These are phyloP conservation scores for Dacryopinax primogenitus DNA, from an alignment of 768 basidiomycete species.

Conservation along the genomic window DNA sequence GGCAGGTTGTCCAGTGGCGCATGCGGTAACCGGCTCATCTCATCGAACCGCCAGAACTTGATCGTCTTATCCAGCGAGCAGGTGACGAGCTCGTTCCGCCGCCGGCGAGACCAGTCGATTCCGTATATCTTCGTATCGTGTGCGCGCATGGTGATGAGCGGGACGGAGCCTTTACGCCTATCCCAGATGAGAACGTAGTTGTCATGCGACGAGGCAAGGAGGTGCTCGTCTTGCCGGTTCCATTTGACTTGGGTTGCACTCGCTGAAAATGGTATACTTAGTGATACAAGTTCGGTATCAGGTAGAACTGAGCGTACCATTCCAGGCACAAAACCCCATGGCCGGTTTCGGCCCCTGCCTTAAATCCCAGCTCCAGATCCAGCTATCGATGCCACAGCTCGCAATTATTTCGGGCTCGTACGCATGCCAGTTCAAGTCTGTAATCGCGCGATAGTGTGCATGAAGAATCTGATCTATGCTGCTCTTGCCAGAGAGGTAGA, in stretches of 20 bases:
- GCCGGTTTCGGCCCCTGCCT: slow-evolving; percentile 55
- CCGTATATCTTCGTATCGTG: slow-evolving; percentile 93
- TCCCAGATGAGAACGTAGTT: slow-evolving; percentile 91
- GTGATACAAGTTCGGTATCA: background rate
- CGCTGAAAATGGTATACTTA: slow-evolving; percentile 31
- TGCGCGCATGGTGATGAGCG: slow-evolving; percentile 58
- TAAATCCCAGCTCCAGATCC: slow-evolving; percentile 91
- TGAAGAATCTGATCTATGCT: slow-evolving; percentile 75
- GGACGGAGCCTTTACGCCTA: slow-evolving; percentile 80
- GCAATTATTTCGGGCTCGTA: slow-evolving; percentile 72
- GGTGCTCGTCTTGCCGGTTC: slow-evolving; percentile 75
- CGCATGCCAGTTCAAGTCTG: slow-evolving; percentile 96
- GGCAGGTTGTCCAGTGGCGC: slow-evolving; percentile 3
- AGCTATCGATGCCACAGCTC: slow-evolving; percentile 86
- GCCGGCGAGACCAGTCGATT: slow-evolving; percentile 82
- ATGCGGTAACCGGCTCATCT: background rate
- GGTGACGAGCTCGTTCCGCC: slow-evolving; percentile 70
- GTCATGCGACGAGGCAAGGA: slow-evolving; percentile 80
- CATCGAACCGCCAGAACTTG: slow-evolving; percentile 52
- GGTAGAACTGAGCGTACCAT: slow-evolving; percentile 29
- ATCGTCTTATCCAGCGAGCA: slow-evolving; percentile 91
- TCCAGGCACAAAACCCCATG: slow-evolving; percentile 47
- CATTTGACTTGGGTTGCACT: slow-evolving; percentile 94
- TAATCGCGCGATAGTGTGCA: slow-evolving; percentile 88
- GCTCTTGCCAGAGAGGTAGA: slow-evolving; percentile 56